Evolutionary conservation across 805 yeast species (phyloP).

Genomic region (Wickerhamomyces pijperi): DNA sequence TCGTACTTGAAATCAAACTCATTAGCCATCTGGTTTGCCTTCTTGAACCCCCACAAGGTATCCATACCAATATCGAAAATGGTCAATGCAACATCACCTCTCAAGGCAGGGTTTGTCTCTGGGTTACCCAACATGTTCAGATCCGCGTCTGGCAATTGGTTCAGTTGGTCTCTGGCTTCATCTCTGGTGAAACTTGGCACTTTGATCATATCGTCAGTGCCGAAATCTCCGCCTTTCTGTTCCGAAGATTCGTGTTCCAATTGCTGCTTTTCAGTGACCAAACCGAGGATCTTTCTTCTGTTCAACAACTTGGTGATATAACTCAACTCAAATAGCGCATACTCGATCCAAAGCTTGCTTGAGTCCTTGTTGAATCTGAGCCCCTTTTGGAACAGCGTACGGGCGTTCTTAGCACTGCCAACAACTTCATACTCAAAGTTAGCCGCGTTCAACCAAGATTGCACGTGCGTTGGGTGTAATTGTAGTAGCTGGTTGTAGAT

Average conservation of each 20-base stretch:
- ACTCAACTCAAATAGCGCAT: constrained; percentile 78
- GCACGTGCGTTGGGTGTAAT: constrained; percentile 83
- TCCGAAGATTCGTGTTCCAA: constrained; percentile 29
- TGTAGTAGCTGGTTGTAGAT: constrained; percentile 70
- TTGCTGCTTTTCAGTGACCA: constrained; percentile 67
- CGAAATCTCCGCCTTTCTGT: constrained; percentile 16
- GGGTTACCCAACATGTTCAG: constrained; percentile 75
- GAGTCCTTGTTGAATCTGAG: constrained; percentile 74
- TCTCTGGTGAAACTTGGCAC: constrained; percentile 41
- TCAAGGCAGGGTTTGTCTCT: constrained; percentile 72
- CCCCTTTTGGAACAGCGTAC: constrained; percentile 76
- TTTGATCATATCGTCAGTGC: constrained; percentile 27
- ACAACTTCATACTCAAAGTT: constrained; percentile 85
- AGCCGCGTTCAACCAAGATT: constrained; percentile 92
- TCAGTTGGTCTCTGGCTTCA: constrained; percentile 48
- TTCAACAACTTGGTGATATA: constrained; percentile 76
- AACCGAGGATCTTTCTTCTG: constrained; percentile 72
- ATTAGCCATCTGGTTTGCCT: constrained; percentile 10
- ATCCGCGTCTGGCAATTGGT: constrained; percentile 77
- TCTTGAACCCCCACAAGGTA: constrained; percentile 21
- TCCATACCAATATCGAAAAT: constrained; percentile 59
- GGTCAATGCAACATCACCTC: constrained; percentile 62
- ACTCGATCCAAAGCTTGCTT: constrained; percentile 67
- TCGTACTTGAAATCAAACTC: constrained; percentile 24
- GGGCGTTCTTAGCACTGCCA: constrained; percentile 80